Evolutionary conservation across 2,329 filamentous ascomycete genomes (phyloP).

Genomic region (Talaromyces albobiverticillius): DNA sequence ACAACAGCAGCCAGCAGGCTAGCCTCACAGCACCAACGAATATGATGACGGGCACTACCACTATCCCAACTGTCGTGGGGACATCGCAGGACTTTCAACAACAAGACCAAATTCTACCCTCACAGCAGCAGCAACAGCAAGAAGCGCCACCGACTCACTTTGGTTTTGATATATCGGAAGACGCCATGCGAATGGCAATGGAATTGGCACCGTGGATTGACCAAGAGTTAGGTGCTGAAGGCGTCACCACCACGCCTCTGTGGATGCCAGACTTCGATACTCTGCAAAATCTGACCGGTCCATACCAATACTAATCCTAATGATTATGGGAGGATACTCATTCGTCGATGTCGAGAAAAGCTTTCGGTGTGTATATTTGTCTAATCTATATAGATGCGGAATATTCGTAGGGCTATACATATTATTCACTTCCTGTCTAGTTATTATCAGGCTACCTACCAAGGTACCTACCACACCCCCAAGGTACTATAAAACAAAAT

Average conservation of each 20-base stretch:
- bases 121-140: not conserved
- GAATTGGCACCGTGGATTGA: conserved; percentile 41
- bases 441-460: too few relatives aligned
- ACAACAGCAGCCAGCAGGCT: not conserved
- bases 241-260: conserved; percentile 21
- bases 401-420: too few relatives aligned
- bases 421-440: too few relatives aligned
- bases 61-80: not conserved
- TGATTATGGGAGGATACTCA: too few relatives aligned
- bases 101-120: not conserved
- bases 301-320: conserved; percentile 13
- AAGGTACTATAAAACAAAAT: too few relatives aligned
- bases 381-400: not conserved
- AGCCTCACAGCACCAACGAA: conserved; percentile 13
- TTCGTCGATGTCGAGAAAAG: too few relatives aligned
- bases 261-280: conserved; percentile 42
- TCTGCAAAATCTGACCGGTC: conserved; percentile 25
- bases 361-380: not conserved
- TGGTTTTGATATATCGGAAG: conserved; percentile 23
- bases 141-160: not conserved
- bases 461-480: too few relatives aligned
- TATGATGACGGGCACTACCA: not conserved
- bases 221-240: conserved; percentile 24
- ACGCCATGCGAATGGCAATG: conserved; percentile 37
- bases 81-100: not conserved